Percentiles rank a stretch among this genome's conserved stretches.
phyloP scores from a whole-genome alignment of 2,329 filamentous ascomycete genomes.

The Bipolaris victoriae region DNA sequence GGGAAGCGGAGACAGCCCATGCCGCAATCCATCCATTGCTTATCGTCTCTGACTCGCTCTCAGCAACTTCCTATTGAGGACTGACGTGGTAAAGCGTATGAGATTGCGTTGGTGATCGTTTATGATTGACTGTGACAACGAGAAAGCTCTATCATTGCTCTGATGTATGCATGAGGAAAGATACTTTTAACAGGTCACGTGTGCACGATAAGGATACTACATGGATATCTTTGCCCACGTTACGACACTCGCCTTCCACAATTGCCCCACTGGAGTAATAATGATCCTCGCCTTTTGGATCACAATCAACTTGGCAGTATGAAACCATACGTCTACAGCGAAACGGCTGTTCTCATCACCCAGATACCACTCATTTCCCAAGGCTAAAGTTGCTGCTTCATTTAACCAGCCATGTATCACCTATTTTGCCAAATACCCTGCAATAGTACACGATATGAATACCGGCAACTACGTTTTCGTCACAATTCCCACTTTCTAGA shows the following conservation, averaged over 20 bases:
- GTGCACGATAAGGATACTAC: background rate
- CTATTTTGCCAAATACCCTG: background rate
- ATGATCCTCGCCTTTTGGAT: background rate
- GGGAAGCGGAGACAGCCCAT: slow-evolving; percentile 16
- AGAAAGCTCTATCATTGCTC: background rate
- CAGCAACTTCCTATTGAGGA: background rate
- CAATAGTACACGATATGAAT: background rate
- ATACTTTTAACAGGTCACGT: background rate
- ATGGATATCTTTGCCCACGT: background rate
- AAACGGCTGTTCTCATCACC: slow-evolving; percentile 10
- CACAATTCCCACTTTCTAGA: background rate
- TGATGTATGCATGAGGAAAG: background rate
- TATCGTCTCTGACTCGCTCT: background rate
- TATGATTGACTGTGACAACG: background rate
- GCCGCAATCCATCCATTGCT: background rate
- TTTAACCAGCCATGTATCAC: slow-evolving; percentile 21
- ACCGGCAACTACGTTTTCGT: background rate
- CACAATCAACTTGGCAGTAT: background rate
- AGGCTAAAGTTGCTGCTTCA: slow-evolving; percentile 34
- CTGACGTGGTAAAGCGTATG: background rate
- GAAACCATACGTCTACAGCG: slow-evolving; percentile 6
- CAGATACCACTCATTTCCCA: slow-evolving; percentile 24
- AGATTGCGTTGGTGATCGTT: no score
- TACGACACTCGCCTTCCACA: background rate
- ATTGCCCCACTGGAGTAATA: background rate